Conservation (phyloP, 2,329 filamentous ascomycete species). For the Coniella vitis region DNA sequence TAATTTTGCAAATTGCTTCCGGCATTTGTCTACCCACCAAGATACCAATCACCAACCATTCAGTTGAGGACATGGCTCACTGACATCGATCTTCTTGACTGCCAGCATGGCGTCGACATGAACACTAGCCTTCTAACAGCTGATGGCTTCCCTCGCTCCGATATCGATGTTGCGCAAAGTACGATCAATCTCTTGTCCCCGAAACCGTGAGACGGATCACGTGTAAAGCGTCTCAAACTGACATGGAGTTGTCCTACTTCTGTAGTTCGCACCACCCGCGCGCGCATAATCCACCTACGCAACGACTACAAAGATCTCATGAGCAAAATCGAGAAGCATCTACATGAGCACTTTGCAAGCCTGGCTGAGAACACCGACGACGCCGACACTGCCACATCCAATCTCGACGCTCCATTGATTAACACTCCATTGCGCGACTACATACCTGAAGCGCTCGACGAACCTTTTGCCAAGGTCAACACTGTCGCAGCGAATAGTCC, state of each 20-base stretch:
- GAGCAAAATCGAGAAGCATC: constrained; percentile 69
- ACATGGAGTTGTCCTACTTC: background rate
- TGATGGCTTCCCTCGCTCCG: constrained; percentile 87
- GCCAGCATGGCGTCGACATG: constrained; percentile 88
- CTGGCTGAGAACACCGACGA: constrained; percentile 37
- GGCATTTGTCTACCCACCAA: background rate
- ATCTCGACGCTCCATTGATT: constrained; percentile 13
- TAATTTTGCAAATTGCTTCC: no score
- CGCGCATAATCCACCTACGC: constrained; percentile 79
- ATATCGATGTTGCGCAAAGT: constrained; percentile 95
- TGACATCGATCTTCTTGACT: no score
- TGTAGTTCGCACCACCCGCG: constrained; percentile 82
- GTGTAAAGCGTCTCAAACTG: no score
- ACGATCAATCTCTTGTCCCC: no score
- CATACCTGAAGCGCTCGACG: constrained; percentile 28
- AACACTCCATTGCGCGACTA: constrained; percentile 25
- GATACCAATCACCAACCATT: no score
- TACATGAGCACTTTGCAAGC: constrained; percentile 87
- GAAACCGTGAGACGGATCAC: no score
- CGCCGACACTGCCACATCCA: constrained; percentile 29
- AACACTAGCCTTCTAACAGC: constrained; percentile 76
- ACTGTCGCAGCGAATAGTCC: constrained; percentile 72
- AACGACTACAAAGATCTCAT: constrained; percentile 94
- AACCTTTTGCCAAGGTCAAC: constrained; percentile 84
- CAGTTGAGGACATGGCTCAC: background rate